Conservation (phyloP, 306 rosid genomes). For the Pterocarpus santalinus region DNA sequence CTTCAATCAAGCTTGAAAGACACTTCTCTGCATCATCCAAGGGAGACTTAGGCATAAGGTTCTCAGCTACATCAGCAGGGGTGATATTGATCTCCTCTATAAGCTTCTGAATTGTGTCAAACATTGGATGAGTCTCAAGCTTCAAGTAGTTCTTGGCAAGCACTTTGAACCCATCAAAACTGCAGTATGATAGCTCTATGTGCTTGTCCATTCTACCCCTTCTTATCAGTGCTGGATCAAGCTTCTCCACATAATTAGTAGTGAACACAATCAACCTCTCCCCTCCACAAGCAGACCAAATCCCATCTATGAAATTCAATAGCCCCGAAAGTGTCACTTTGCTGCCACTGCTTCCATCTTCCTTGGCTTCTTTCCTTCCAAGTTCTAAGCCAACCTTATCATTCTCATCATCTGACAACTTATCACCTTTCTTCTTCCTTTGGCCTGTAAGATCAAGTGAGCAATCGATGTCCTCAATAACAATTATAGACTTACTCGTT, state of each 20-base stretch:
- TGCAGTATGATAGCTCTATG: slow-evolving; percentile 79
- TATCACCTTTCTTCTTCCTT: slow-evolving; percentile 75
- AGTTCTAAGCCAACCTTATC: slow-evolving; percentile 49
- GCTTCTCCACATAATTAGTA: slow-evolving; percentile 84
- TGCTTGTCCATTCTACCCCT: slow-evolving; percentile 94
- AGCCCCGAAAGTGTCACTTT: slow-evolving; percentile 91
- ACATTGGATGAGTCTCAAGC: slow-evolving; percentile 64
- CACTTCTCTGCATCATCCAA: slow-evolving; percentile 70
- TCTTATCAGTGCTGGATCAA: slow-evolving; percentile 87
- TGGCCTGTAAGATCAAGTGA: slow-evolving; percentile 94
- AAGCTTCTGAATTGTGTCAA: slow-evolving; percentile 60
- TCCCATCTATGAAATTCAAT: slow-evolving; percentile 88
- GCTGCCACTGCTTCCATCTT: slow-evolving; percentile 60
- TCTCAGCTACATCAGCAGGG: slow-evolving; percentile 92
- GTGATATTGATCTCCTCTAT: slow-evolving; percentile 65
- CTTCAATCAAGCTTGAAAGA: slow-evolving; percentile 64
- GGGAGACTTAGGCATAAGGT: slow-evolving; percentile 83
- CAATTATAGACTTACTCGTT: slow-evolving; percentile 84
- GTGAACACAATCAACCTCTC: slow-evolving; percentile 88
- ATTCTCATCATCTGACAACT: slow-evolving; percentile 58
- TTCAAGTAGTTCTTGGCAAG: slow-evolving; percentile 77
- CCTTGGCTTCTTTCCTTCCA: slow-evolving; percentile 66
- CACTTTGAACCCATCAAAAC: slow-evolving; percentile 75
- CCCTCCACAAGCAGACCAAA: slow-evolving; percentile 88
- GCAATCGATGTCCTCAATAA: slow-evolving; percentile 91